phyloP scores from a whole-genome alignment of 1,139 yeast species.

The Scheffersomyces cryptocercus region DNA sequence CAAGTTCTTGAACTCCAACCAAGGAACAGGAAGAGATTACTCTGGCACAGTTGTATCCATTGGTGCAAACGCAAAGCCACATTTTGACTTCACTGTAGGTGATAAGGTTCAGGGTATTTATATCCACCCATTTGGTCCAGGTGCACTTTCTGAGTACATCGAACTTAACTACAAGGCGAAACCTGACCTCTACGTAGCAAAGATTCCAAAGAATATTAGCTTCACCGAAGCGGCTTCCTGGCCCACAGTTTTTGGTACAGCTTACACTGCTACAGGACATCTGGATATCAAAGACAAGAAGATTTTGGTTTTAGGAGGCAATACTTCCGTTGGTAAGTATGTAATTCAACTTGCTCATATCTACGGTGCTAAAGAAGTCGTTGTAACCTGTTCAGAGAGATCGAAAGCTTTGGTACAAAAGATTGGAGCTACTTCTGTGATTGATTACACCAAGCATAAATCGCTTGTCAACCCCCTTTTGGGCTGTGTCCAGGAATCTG shows the following conservation, averaged over 20 bases:
- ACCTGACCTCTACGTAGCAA: constrained; percentile 35
- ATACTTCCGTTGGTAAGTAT: constrained; percentile 69
- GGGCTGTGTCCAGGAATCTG: constrained; percentile 25
- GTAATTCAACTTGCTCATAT: constrained; percentile 58
- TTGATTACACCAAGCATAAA: constrained; percentile 48
- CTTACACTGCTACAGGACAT: constrained; percentile 42
- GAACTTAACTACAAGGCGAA: constrained; percentile 47
- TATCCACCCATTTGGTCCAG: constrained; percentile 46
- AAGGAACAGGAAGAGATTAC: constrained; percentile 71
- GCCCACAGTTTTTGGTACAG: constrained; percentile 61
- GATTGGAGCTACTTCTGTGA: constrained; percentile 52
- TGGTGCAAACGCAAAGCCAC: constrained; percentile 43
- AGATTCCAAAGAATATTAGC: constrained; percentile 49
- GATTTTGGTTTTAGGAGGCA: constrained; percentile 69
- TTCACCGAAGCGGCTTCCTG: constrained; percentile 60
- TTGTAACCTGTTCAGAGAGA: constrained; percentile 38
- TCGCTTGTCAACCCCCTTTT: constrained; percentile 27
- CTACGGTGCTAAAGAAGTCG: constrained; percentile 46
- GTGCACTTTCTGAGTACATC: constrained; percentile 49
- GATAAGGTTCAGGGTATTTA: constrained; percentile 65
- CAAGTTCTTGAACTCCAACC: constrained; percentile 26
- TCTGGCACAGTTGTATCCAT: constrained; percentile 63
- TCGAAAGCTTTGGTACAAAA: constrained; percentile 41
- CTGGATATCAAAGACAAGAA: constrained; percentile 27
- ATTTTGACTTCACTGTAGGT: constrained; percentile 48